Percentiles rank a stretch among this genome's conserved stretches.
phyloP scores from a whole-genome alignment of 371 early-diverging fungal species.

The Catenaria anguillulae region DNA sequence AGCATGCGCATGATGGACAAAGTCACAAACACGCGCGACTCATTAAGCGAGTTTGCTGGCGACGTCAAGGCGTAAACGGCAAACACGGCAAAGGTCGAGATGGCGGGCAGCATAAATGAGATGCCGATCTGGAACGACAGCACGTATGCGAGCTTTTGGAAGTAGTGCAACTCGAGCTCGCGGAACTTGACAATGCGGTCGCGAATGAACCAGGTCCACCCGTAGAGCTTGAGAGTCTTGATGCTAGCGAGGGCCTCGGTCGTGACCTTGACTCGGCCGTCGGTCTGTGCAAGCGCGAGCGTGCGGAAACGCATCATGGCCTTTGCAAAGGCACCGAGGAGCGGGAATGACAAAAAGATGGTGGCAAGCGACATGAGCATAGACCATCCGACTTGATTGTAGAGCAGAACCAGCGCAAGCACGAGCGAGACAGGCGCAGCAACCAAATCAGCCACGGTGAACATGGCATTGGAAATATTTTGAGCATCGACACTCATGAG shows the following conservation, averaged over 20 bases:
- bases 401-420: constrained; percentile 60
- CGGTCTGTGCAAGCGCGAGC: constrained; percentile 78
- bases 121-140: neutral
- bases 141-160: neutral
- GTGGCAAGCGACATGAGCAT: constrained; percentile 72
- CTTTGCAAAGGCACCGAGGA: constrained; percentile 38
- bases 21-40: constrained; percentile 67
- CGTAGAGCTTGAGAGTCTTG: constrained; percentile 75
- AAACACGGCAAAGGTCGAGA: constrained; percentile 75
- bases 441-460: neutral
- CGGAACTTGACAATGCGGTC: neutral
- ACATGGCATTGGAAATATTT: neutral
- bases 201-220: constrained; percentile 10
- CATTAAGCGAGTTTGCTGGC: constrained; percentile 46
- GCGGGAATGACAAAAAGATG: constrained; percentile 58
- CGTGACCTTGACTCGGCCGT: constrained; percentile 52
- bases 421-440: constrained; percentile 59
- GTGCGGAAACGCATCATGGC: constrained; percentile 54
- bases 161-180: neutral
- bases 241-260: constrained; percentile 85
- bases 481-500: neutral
- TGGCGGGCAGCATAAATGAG: constrained; percentile 45
- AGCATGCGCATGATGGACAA: constrained; percentile 82
- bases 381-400: constrained; percentile 64
- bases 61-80: constrained; percentile 45